These are phyloP conservation scores for Lecanicillium sp. DNA, from an alignment of 2,329 filamentous ascomycete species.

Conservation along the genomic window DNA sequence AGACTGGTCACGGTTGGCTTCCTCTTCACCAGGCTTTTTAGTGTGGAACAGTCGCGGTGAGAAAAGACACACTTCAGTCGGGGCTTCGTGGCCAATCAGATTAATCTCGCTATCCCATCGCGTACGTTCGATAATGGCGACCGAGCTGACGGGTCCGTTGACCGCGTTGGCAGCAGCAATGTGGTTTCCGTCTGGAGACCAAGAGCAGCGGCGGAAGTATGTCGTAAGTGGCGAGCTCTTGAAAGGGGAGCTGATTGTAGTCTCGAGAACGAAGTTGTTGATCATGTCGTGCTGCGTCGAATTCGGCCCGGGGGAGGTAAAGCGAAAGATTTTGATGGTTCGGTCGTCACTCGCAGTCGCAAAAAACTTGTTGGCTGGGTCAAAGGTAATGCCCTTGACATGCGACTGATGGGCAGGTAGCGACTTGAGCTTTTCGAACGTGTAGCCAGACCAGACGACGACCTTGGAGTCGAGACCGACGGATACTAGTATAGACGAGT, in stretches of 20 bases:
- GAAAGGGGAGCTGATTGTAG: slow-evolving; percentile 84
- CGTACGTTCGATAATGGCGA: slow-evolving; percentile 88
- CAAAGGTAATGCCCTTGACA: slow-evolving; percentile 97
- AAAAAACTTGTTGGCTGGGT: slow-evolving; percentile 98
- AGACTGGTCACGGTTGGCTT: slow-evolving; percentile 35
- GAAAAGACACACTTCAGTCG: slow-evolving; percentile 95
- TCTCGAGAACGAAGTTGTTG: slow-evolving; percentile 92
- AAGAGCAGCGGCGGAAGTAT: slow-evolving; percentile 93
- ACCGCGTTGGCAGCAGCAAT: slow-evolving; percentile 96
- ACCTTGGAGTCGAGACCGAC: slow-evolving; percentile 97
- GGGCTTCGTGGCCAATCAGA: slow-evolving; percentile 92
- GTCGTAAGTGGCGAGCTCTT: slow-evolving; percentile 89
- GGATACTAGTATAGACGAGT: slow-evolving; percentile 91
- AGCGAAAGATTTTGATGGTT: slow-evolving; percentile 93
- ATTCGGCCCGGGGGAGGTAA: slow-evolving; percentile 84
- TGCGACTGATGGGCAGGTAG: slow-evolving; percentile 91
- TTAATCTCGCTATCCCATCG: slow-evolving; percentile 97
- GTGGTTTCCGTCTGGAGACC: slow-evolving; percentile 95
- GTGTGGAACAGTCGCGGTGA: slow-evolving; percentile 84
- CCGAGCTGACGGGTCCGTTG: slow-evolving; percentile 93
- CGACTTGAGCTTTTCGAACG: slow-evolving; percentile 96
- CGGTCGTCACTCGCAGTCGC: slow-evolving; percentile 96
- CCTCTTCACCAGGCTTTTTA: slow-evolving; percentile 54
- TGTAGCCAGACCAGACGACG: slow-evolving; percentile 96
- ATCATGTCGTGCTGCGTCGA: slow-evolving; percentile 91